Conservation (phyloP, 2,329 filamentous ascomycete species). For the Chaetomium sp. region DNA sequence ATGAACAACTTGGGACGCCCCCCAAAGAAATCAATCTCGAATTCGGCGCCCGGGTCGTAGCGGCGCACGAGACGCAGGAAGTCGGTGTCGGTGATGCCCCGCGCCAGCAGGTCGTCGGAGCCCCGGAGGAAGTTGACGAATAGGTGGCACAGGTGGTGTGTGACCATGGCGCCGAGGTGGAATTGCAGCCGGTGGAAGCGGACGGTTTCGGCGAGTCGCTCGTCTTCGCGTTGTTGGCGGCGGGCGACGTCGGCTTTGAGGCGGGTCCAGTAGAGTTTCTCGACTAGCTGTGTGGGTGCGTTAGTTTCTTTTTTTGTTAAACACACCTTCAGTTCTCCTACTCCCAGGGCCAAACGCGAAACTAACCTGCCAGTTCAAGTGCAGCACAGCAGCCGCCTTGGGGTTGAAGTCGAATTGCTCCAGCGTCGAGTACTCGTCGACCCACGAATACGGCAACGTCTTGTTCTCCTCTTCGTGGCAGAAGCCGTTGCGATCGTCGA, state of each 20-base stretch:
- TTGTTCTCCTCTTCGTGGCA: conserved; percentile 11
- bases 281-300: conserved; percentile 10
- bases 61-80: conserved; percentile 15
- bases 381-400: conserved; percentile 16
- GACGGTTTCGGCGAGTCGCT: neutral
- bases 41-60: conserved; percentile 20
- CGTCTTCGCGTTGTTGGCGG: conserved; percentile 11
- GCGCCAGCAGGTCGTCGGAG: conserved; percentile 4
- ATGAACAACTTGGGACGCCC: conserved; percentile 19
- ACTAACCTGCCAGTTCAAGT: conserved; percentile 16
- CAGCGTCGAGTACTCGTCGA: conserved; percentile 8
- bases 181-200: conserved; percentile 19
- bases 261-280: conserved; percentile 19
- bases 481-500: conserved; percentile 18
- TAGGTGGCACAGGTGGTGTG: conserved; percentile 20
- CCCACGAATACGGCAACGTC: conserved; percentile 5
- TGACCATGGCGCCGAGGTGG: conserved; percentile 18
- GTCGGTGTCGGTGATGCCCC: conserved; percentile 13
- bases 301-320: neutral
- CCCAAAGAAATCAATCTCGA: conserved; percentile 20
- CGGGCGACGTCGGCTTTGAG: conserved; percentile 16
- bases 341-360: neutral
- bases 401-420: conserved; percentile 15
- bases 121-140: conserved; percentile 18
- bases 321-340: neutral